A percentile compares a stretch with the other conserved stretches of the same genome.
Evolutionary conservation across 2,329 filamentous ascomycete species (phyloP).

Genomic region (Alternaria brassicae): DNA sequence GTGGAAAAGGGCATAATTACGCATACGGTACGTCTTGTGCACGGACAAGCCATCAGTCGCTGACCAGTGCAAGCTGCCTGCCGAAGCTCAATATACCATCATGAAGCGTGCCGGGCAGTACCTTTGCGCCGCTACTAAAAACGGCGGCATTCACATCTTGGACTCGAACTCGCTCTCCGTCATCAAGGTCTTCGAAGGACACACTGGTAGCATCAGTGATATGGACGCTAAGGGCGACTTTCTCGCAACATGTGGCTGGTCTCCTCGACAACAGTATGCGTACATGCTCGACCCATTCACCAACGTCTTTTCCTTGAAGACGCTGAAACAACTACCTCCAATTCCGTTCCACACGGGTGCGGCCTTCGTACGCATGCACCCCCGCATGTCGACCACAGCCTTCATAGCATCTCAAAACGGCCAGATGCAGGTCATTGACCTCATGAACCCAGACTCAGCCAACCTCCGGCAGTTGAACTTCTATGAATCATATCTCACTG

Average conservation of each 20-base stretch:
- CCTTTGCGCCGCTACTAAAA: constrained; percentile 88
- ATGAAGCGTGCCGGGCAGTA: constrained; percentile 88
- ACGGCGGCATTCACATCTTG: constrained; percentile 83
- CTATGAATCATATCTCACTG: constrained; percentile 71
- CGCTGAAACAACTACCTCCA: constrained; percentile 83
- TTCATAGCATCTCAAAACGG: constrained; percentile 92
- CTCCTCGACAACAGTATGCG: constrained; percentile 77
- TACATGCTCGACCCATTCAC: constrained; percentile 91
- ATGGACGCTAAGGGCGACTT: constrained; percentile 98
- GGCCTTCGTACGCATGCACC: constrained; percentile 95
- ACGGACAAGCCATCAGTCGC: constrained; percentile 5
- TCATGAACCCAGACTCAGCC: constrained; percentile 90
- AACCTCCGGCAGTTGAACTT: constrained; percentile 85
- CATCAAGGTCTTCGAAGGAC: constrained; percentile 88
- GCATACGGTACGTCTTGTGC: constrained; percentile 46
- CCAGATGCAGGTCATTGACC: constrained; percentile 93
- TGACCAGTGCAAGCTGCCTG: constrained; percentile 62
- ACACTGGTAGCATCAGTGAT: constrained; percentile 87
- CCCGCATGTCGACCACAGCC: constrained; percentile 91
- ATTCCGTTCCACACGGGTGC: constrained; percentile 92
- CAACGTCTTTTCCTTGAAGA: constrained; percentile 95
- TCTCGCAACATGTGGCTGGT: constrained; percentile 93
- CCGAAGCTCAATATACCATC: constrained; percentile 81
- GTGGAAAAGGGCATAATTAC: constrained; percentile 61
- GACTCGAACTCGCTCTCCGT: constrained; percentile 80